Evolutionary conservation across 2,329 filamentous ascomycete genomes (phyloP).

Genomic region (Cladosporium austrohemisphaericum): DNA sequence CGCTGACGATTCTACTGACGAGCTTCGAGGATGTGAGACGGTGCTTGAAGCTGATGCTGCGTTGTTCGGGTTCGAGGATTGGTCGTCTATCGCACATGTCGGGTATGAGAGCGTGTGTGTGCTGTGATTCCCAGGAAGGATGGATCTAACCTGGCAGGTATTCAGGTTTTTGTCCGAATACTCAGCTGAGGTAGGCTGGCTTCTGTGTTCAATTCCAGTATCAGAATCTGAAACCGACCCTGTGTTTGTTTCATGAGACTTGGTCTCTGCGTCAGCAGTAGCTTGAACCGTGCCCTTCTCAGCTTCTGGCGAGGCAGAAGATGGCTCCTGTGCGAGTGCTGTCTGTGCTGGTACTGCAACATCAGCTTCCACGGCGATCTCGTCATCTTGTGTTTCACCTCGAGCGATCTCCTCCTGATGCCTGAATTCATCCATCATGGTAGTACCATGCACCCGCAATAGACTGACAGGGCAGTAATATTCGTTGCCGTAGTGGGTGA

Average conservation of each 20-base stretch:
- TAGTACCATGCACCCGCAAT: slow-evolving; percentile 84
- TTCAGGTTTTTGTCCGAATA: too few species aligned
- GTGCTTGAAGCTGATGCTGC: background rate
- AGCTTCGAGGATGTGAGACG: background rate
- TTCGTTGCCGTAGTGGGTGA: slow-evolving; percentile 92
- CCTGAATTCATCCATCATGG: slow-evolving; percentile 91
- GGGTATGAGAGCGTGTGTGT: background rate
- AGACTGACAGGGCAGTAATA: slow-evolving; percentile 94
- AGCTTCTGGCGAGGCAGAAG: background rate
- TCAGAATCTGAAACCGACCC: background rate
- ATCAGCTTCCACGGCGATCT: slow-evolving; percentile 45
- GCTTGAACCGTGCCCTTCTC: background rate
- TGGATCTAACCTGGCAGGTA: too few species aligned
- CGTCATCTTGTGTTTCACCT: slow-evolving; percentile 59
- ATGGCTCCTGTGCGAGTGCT: slow-evolving; percentile 3
- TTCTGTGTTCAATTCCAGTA: too few species aligned
- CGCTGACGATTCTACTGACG: background rate
- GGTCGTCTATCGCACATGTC: background rate
- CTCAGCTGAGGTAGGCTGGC: too few species aligned
- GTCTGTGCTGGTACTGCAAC: slow-evolving; percentile 7
- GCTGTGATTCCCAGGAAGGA: too few species aligned
- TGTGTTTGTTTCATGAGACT: background rate
- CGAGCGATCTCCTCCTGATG: slow-evolving; percentile 70
- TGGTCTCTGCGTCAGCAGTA: background rate
- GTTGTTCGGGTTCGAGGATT: background rate